Evolutionary conservation across 139 green algal species (phyloP).

Genomic region (Nannochloris sp.): DNA sequence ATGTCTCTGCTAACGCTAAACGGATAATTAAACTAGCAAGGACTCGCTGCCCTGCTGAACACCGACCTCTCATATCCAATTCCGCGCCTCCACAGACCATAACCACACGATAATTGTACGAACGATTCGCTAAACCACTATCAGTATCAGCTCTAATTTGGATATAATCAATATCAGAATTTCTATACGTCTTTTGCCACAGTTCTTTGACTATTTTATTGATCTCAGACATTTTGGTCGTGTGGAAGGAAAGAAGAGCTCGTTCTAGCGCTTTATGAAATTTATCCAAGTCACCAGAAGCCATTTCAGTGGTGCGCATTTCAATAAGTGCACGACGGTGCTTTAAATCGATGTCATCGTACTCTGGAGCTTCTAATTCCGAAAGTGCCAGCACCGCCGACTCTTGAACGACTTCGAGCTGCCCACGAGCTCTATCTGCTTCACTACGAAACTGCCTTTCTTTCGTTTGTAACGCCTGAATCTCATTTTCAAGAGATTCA

Average conservation of each 20-base stretch:
- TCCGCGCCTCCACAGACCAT: conserved; percentile 79
- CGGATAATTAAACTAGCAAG: conserved; percentile 97
- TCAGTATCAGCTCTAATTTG: conserved; percentile 78
- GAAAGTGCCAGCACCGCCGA: background rate
- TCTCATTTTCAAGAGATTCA: background rate
- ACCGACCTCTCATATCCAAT: conserved; percentile 97
- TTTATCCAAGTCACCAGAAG: conserved; percentile 80
- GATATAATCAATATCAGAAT: conserved; percentile 94
- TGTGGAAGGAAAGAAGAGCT: conserved; percentile 92
- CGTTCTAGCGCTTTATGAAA: conserved; percentile 94
- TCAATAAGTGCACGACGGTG: conserved; percentile 48
- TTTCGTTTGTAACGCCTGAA: background rate
- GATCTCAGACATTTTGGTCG: conserved; percentile 93
- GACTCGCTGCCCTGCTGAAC: conserved; percentile 90
- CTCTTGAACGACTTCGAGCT: conserved; percentile 26
- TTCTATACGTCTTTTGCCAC: conserved; percentile 98
- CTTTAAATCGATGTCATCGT: conserved; percentile 59
- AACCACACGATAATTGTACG: conserved; percentile 96
- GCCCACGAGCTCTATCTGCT: conserved; percentile 26
- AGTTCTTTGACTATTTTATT: conserved; percentile 97
- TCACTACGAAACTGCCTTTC: conserved; percentile 5
- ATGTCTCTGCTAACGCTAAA: conserved; percentile 94
- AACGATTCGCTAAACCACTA: conserved; percentile 31
- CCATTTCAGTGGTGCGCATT: conserved; percentile 83
- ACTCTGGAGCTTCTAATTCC: conserved; percentile 50